Evolutionary conservation across 768 basidiomycete species (phyloP).

Genomic region (Boletus sp.): DNA sequence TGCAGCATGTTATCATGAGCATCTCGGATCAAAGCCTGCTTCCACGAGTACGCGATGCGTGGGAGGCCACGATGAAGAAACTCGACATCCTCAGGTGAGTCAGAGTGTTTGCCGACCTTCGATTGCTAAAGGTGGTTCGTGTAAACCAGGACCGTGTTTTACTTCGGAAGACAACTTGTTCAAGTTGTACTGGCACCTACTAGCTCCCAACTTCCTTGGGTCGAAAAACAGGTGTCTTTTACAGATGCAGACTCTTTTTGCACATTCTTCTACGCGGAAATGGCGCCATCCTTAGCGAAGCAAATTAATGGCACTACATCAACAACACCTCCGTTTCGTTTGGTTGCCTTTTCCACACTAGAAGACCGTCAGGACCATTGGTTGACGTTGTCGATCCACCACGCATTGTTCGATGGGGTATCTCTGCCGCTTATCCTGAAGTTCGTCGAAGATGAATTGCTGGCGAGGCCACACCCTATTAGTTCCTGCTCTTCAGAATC

Average conservation of each 20-base stretch:
- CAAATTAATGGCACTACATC: slow-evolving; percentile 24
- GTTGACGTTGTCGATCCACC: slow-evolving; percentile 32
- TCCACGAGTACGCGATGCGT: slow-evolving; percentile 29
- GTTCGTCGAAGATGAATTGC: slow-evolving; percentile 24
- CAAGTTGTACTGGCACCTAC: slow-evolving; percentile 26
- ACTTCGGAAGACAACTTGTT: slow-evolving; percentile 26
- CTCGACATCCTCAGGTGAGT: slow-evolving; percentile 29
- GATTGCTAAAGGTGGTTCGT: neutral
- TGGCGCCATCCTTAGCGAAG: slow-evolving; percentile 19
- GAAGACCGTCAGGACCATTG: neutral
- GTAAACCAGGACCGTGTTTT: slow-evolving; percentile 29
- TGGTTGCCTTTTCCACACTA: slow-evolving; percentile 7
- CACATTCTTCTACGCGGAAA: slow-evolving; percentile 18
- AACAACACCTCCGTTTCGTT: slow-evolving; percentile 16
- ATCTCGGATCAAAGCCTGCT: slow-evolving; percentile 23
- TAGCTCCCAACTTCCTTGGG: slow-evolving; percentile 14
- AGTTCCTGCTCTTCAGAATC: slow-evolving; percentile 8
- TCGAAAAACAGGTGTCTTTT: slow-evolving; percentile 6
- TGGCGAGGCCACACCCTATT: slow-evolving; percentile 5
- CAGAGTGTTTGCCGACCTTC: neutral
- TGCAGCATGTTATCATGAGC: slow-evolving; percentile 42
- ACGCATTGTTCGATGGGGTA: slow-evolving; percentile 33
- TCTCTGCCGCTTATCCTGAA: slow-evolving; percentile 30
- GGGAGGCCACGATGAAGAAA: slow-evolving; percentile 29
- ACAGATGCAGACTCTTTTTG: slow-evolving; percentile 17